Base-by-base conservation (phyloP, 306 rosid species). In the Fagus crenata region DNA sequence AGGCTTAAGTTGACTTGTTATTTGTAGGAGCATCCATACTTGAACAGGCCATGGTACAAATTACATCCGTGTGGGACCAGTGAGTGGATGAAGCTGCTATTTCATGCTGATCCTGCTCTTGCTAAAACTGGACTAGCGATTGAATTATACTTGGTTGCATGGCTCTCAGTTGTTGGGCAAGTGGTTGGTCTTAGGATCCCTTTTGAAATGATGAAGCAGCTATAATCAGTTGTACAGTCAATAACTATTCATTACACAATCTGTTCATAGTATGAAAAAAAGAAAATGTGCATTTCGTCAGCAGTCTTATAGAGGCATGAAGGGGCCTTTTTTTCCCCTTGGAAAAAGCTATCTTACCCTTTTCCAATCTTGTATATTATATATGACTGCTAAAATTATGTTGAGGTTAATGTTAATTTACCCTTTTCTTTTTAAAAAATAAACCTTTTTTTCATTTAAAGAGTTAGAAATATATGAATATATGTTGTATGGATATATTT, bases 31-130 rank as follows among this genome's bases (percentile, higher is more conserved):
- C 96, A 94, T 79, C 98, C 98, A 14, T 80, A 85, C 86, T 78
- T 94, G 84, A 85, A 92, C 40, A 86, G 96, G 77, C 96, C 93
- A 72, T 94, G 97, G 98, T 90, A 43, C 89, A 94, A 92, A 78
- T 77, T 94, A 76, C 98, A 94, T 87, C 95, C 98, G 53, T 92
- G 98, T 72, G 98, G 97, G 39, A 90, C 97, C 0, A 70, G 90
- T 39, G 98, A 89, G 49, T 93, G 97, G 98, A 87, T 93, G 94
- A 94, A 92, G 89, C 82, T 92, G 72, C 93, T 94, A 65, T 86
- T 80, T 36, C 56, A 46, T 41, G 53, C 78, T 53, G 87, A 83
- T 49, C 40, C 81, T 72, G 80, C 79, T 67, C 12, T 31, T 85
- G 81, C 83, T 17, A 79, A 72, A 64, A 83, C 65, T 12, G 87